phyloP scores from a whole-genome alignment of 768 basidiomycete genomes.

The Calvatia gigantea region DNA sequence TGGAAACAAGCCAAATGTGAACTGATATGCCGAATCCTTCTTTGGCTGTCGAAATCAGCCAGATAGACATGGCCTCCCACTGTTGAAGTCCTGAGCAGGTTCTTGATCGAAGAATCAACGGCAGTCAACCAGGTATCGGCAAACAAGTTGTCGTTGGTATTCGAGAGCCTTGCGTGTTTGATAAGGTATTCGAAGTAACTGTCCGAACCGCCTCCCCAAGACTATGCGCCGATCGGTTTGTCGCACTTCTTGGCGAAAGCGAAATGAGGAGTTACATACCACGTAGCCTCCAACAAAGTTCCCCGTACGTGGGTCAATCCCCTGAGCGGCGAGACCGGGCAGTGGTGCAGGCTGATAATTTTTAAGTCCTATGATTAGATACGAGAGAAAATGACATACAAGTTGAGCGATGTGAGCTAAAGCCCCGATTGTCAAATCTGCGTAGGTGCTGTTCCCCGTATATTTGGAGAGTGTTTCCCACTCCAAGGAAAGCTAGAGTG shows the following conservation, averaged over 20 bases:
- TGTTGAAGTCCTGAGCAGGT: constrained; percentile 54
- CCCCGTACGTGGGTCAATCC: constrained; percentile 53
- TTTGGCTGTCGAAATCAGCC: constrained; percentile 54
- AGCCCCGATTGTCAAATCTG: constrained; percentile 45
- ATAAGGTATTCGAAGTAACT: constrained; percentile 78
- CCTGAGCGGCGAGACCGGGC: constrained; percentile 53
- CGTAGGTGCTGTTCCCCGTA: constrained; percentile 61
- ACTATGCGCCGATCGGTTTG: constrained; percentile 20
- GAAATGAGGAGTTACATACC: constrained; percentile 24
- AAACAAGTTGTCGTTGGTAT: constrained; percentile 60
- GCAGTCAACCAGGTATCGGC: constrained; percentile 68
- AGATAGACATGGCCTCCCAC: constrained; percentile 61
- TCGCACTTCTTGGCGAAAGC: background rate
- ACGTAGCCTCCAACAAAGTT: constrained; percentile 51
- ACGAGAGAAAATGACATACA: constrained; percentile 20
- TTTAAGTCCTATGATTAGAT: constrained; percentile 7
- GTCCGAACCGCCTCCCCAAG: constrained; percentile 73
- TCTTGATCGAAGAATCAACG: constrained; percentile 66
- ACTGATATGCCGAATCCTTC: constrained; percentile 52
- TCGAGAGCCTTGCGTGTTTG: constrained; percentile 67
- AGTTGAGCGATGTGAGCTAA: constrained; percentile 49
- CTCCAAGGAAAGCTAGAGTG: constrained; percentile 37
- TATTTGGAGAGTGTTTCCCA: constrained; percentile 52
- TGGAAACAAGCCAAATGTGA: constrained; percentile 75
- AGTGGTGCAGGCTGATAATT: constrained; percentile 31